Base-by-base conservation (phyloP, 495 filamentous ascomycete genomes). In the Penicillium pulvis region DNA sequence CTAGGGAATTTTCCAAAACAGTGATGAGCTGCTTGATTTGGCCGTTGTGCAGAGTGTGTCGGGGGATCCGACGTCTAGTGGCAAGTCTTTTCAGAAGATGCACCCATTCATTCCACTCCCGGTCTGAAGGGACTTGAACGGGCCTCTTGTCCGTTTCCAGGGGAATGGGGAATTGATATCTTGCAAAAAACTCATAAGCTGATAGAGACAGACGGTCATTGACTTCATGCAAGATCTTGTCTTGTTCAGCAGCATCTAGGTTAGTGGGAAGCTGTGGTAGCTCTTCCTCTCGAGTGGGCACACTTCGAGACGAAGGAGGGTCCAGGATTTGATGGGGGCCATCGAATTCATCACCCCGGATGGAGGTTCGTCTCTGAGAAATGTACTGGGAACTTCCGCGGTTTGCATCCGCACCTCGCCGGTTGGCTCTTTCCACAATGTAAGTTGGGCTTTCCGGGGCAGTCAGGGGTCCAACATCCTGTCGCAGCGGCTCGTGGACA, bases 41-140 rank as follows among this genome's bases (percentile, higher is more conserved):
- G 59, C 89, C 87, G 71, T 93, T 90, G 75, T 95, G 92, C 36
- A 95, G 76, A 12, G 92, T 87, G 51, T 90, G 79, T 19, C 90
- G 87, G 17, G 91, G 91, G 61, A 95, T 93, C 45, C 90, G 84
- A 28, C 91, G 81, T 74, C 93, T 92, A 35, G 90, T 93, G 35
- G 91, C 90, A 57, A 95, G 79, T 39, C 90, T 83, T 75, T 93
- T 93, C 57, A 95, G 79, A 55, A 95, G 83, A 73, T 92, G 91
- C 33, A 92, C 90, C 91, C 91, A 95, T 70, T 95, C 91, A 62
- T 90, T 92, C 90, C 91, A 95, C 72, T 93, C 91, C 58, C 90
- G 82, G 72, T 95, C 91, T 63, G 86, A 85, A 31, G 91, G 88
- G 42, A 86, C 79, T 68, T 87, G 86, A 60, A 95, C 90, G 31